Conservation (phyloP, 2,329 filamentous ascomycete species). For the Hypoxylon sp. region DNA sequence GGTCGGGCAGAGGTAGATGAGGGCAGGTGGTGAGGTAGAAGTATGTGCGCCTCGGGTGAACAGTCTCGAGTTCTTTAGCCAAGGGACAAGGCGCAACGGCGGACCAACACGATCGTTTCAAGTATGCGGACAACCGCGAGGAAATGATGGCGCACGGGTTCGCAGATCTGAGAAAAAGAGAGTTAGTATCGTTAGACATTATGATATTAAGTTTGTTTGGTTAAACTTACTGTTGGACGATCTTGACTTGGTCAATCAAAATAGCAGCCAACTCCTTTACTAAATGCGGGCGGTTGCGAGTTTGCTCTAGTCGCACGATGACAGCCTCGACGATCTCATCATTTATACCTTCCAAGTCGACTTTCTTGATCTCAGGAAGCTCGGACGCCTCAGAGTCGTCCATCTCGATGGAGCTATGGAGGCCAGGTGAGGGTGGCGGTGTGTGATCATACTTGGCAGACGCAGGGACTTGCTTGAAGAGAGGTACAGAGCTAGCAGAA, state of each 20-base stretch:
- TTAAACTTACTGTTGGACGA: constrained; percentile 85
- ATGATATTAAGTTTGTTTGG: constrained; percentile 4
- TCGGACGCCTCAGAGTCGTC: constrained; percentile 49
- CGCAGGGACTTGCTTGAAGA: constrained; percentile 38
- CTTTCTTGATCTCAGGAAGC: constrained; percentile 54
- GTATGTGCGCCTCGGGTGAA: constrained; percentile 94
- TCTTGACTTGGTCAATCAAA: constrained; percentile 77
- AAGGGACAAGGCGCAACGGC: constrained; percentile 83
- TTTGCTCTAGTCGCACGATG: constrained; percentile 86
- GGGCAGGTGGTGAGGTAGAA: constrained; percentile 93
- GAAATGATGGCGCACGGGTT: constrained; percentile 96
- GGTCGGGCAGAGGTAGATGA: constrained; percentile 81
- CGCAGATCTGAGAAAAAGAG: constrained; percentile 74
- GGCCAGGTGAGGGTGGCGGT: constrained; percentile 77
- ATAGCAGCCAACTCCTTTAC: constrained; percentile 91
- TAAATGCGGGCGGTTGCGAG: constrained; percentile 89
- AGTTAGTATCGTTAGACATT: constrained; percentile 29
- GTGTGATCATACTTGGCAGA: constrained; percentile 72
- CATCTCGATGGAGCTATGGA: constrained; percentile 53
- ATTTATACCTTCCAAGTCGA: constrained; percentile 85
- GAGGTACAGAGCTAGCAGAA: constrained; percentile 46
- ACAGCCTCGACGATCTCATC: constrained; percentile 95
- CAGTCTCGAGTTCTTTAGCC: constrained; percentile 89
- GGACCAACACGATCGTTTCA: constrained; percentile 86
- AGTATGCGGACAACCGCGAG: constrained; percentile 86